Evolutionary conservation across 2,329 filamentous ascomycete species (phyloP), one percentile per base, ranked within the genome.

Genomic region (Penicillium sp.): DNA sequence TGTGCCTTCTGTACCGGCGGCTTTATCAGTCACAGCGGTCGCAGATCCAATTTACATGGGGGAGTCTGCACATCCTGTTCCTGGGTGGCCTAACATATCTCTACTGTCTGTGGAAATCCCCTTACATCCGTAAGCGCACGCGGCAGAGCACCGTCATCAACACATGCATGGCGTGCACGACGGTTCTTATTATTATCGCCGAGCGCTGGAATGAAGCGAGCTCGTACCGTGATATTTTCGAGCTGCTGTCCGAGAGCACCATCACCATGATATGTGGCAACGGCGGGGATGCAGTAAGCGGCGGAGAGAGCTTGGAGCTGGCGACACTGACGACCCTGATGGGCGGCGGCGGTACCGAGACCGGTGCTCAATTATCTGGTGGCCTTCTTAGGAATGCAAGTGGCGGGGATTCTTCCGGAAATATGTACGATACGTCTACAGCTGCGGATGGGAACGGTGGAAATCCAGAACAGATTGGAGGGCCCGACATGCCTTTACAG

Each of bases 1-100:
- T 74, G 48, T 75, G 72, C 24, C 57, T 69, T 28, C 59, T 64
- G 6, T 75, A 74, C 54, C 65, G 70, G 1, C 64, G 67, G 2
- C 58, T 75, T 0, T 74, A 72, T 47, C 69, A 71, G 50, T 54
- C 51, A 20, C 52, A 55, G n/a, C 61, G 58, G 9, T 58, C 60
- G 4, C 57, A 61, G 7, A 59, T 69, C 5, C 63, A 67, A 45
- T 69, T 66, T 52, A 76, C 73, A 0, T 55, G 52, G 45, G 52
- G 52, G 24, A 68, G 66, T 1, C 54, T 66, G 5, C 63, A 66
- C 35, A 54, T 57, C 14, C 45, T 66, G 14, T 66, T 66, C 38
- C 55, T 66, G 2, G 63, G 56, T 12, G 64, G 64, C 2, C 48
- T 66, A 35, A 66, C 64, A 1, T 66, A 64, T 56, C 62, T 69